Evolutionary conservation across 257 asterid species (phyloP), one percentile per base, ranked within the genome.

Genomic region (Vinca minor): DNA sequence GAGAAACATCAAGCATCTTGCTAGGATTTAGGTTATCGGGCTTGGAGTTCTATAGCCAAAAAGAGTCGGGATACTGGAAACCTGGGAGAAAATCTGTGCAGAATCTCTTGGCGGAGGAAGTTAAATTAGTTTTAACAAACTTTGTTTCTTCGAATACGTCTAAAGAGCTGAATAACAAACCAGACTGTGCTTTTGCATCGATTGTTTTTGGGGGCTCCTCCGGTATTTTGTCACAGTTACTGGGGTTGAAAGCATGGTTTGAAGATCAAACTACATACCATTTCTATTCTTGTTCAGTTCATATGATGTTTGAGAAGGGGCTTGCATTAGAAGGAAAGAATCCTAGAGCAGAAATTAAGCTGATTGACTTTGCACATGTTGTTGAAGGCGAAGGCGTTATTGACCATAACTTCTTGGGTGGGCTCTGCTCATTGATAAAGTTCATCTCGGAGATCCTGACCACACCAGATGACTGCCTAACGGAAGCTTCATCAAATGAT

Each of bases 21-120:
- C 52, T 93, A 28, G 99, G 99, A 21, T 93, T 89, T 67, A 77
- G 99, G 80, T 54, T 89, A 54, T 89, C 96, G 0, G 99, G 99
- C 29, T 20, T 79, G 70, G 90, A 89, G 62, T 73, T 84, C 42
- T 80, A 81, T 31, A 74, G 72, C 59, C 73, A 55, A 70, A 49
- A 23, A 31, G 85, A 81, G 53, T 48, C 71, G 0, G 95, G 86
- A 23, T 83, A 69, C 62, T 84, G 96, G 95, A 89, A 81, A 72
- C 88, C 97, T 0, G 74, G 70, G 64, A 80, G 69, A 64, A 84
- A 62, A 36, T 14, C 72, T 3, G 59, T 83, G 23, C 86, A 77
- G 76, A 36, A 74, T 28, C 84, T 89, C 71, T 73, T 90, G 10
- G 74, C 84, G 0, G 84, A 78, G 59, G 85, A 81, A 69, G 80